These are phyloP conservation scores for Physcomitrellopsis africana DNA, from an alignment of 225 moss, liverwort and hornwort genomes.

Conservation along the genomic window DNA sequence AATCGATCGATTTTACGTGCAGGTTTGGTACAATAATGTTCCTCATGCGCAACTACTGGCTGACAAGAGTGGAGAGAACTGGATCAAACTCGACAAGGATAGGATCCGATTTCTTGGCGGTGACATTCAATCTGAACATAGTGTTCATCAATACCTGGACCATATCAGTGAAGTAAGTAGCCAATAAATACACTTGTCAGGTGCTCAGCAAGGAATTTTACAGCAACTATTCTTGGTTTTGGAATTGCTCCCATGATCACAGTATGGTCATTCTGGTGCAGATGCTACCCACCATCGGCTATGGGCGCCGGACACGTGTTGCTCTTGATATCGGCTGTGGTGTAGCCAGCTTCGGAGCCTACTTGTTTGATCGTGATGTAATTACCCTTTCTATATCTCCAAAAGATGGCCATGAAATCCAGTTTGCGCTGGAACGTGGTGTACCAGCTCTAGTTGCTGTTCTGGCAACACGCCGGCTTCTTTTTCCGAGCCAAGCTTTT, in stretches of 20 bases:
- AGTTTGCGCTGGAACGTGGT: slow-evolving; percentile 81
- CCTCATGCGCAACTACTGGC: slow-evolving; percentile 43
- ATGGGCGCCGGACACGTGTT: slow-evolving; percentile 68
- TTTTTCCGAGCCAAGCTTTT: slow-evolving; percentile 81
- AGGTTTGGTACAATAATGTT: slow-evolving; percentile 65
- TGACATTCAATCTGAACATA: slow-evolving; percentile 44
- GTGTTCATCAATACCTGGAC: slow-evolving; percentile 61
- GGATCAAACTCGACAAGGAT: slow-evolving; percentile 52
- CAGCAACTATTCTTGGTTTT: not conserved
- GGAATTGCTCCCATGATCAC: not conserved
- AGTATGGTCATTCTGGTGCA: slow-evolving; percentile 44
- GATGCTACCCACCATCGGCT: slow-evolving; percentile 69
- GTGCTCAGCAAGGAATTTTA: not conserved
- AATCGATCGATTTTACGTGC: slow-evolving; percentile 28
- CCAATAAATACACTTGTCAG: not conserved
- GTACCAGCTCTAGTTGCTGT: slow-evolving; percentile 71
- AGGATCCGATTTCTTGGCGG: slow-evolving; percentile 60
- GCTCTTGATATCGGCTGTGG: slow-evolving; percentile 76
- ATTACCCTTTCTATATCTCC: slow-evolving; percentile 70
- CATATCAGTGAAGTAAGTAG: slow-evolving; percentile 56
- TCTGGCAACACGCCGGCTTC: slow-evolving; percentile 65
- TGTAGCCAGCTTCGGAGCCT: slow-evolving; percentile 72
- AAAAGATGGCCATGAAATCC: slow-evolving; percentile 56
- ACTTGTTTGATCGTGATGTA: slow-evolving; percentile 69
- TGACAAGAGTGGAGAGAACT: slow-evolving; percentile 48